These are phyloP conservation scores for Hyaloperonospora brassicae DNA, from an alignment of 352 stramenopile genomes.

Conservation along the genomic window DNA sequence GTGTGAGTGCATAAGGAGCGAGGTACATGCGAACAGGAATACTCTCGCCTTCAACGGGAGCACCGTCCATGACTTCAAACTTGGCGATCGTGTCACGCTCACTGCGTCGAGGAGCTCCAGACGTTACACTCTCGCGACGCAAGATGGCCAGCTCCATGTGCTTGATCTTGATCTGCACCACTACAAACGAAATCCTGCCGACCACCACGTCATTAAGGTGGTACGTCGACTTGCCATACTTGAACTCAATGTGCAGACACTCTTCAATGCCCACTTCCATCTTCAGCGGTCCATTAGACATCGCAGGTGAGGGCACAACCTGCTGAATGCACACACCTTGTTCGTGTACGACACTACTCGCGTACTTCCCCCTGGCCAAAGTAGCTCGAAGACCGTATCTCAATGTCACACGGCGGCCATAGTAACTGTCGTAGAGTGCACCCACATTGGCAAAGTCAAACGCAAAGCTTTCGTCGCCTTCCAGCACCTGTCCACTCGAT, in stretches of 20 bases:
- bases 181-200: conserved; percentile 96
- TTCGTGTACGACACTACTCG: conserved; percentile 87
- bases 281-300: conserved; percentile 90
- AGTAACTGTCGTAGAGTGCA: conserved; percentile 95
- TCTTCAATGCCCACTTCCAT: conserved; percentile 99
- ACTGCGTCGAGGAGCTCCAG: conserved; percentile 71
- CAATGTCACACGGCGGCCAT: conserved; percentile 91
- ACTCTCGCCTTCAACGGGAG: conserved; percentile 92
- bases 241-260: conserved; percentile 99
- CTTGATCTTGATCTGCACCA: conserved; percentile 99
- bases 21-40: conserved; percentile 97
- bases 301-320: conserved; percentile 42
- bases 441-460: conserved; percentile 94
- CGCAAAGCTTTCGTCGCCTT: conserved; percentile 50
- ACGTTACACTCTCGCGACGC: conserved; percentile 88
- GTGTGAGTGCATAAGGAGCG: conserved; percentile 81
- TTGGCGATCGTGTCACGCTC: conserved; percentile 96
- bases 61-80: conserved; percentile 99
- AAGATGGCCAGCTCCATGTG: conserved; percentile 98
- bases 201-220: conserved; percentile 95
- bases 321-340: conserved; percentile 92
- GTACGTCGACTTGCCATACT: conserved; percentile 94
- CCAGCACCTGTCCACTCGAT: conserved; percentile 55
- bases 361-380: conserved; percentile 84
- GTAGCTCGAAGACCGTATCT: conserved; percentile 95